phyloP scores from a whole-genome alignment of 202 grass and related monocot species.

The Digitaria exilis region DNA sequence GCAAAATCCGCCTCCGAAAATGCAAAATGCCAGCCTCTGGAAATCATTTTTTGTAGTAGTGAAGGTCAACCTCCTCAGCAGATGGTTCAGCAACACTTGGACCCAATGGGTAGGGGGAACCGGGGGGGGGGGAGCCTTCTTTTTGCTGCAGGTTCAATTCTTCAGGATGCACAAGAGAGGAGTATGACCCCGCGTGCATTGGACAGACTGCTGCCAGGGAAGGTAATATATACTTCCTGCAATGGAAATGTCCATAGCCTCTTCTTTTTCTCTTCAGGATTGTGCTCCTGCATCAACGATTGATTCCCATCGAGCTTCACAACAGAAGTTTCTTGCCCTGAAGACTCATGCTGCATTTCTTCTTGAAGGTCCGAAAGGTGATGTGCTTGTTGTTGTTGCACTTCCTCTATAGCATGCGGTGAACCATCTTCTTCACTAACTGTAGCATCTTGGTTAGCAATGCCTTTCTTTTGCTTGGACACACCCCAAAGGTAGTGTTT shows the following conservation, averaged over 20 bases:
- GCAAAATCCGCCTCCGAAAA: too few relatives aligned
- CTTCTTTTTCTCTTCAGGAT: neutral
- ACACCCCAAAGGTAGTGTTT: slow-evolving; percentile 69
- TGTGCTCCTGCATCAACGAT: neutral
- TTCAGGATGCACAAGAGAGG: too few relatives aligned
- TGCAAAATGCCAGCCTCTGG: too few relatives aligned
- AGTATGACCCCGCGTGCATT: too few relatives aligned
- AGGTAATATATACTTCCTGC: neutral
- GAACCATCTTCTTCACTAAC: slow-evolving; percentile 19
- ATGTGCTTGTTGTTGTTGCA: slow-evolving; percentile 12
- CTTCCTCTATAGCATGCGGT: slow-evolving; percentile 5
- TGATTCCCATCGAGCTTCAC: slow-evolving; percentile 7
- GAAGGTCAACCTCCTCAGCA: too few relatives aligned
- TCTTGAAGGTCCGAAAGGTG: neutral
- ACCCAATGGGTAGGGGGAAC: too few relatives aligned
- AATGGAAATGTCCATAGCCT: neutral
- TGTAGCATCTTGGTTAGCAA: neutral
- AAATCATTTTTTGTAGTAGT: too few relatives aligned
- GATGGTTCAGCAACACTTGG: too few relatives aligned
- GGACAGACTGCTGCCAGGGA: neutral
- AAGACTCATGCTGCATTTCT: neutral
- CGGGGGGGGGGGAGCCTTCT: too few relatives aligned
- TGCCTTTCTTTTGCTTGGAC: slow-evolving; percentile 47
- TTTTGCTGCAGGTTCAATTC: too few relatives aligned
- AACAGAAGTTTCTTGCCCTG: neutral